Conservation (phyloP, 2,329 filamentous ascomycete genomes). For the Colletotrichum orchidophilum region DNA sequence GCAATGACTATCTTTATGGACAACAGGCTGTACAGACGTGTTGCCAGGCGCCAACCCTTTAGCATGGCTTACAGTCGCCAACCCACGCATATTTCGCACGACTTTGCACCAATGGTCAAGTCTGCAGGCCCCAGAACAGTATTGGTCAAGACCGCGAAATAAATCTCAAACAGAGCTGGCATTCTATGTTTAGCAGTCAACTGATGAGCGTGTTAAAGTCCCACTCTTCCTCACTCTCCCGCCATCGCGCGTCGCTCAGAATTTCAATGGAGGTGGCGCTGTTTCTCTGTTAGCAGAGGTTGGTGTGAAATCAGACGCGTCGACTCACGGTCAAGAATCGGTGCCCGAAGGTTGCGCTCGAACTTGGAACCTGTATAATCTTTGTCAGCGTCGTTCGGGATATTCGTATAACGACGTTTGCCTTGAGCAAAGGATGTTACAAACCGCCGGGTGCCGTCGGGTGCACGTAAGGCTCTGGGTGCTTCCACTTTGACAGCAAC, state of each 20-base stretch:
- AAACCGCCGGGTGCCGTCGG: constrained; percentile 94
- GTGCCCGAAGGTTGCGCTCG: constrained; percentile 88
- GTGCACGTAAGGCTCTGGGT: constrained; percentile 90
- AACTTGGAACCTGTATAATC: constrained; percentile 82
- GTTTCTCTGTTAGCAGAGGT: neutral
- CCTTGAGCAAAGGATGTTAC: constrained; percentile 38
- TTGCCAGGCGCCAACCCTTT: no score
- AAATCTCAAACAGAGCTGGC: neutral
- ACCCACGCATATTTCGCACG: no score
- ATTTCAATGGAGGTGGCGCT: constrained; percentile 63
- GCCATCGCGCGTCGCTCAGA: constrained; percentile 40
- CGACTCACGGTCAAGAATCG: constrained; percentile 81
- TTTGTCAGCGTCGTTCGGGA: neutral
- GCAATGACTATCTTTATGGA: no score
- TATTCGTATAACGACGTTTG: neutral
- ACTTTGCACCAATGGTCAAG: no score
- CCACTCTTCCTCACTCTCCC: constrained; percentile 37
- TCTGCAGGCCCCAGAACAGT: no score
- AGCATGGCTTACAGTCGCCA: no score
- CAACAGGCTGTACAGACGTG: no score
- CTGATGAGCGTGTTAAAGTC: constrained; percentile 36
- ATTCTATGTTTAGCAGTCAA: neutral
- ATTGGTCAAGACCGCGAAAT: neutral
- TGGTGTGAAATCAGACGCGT: constrained; percentile 33
- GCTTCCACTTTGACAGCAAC: constrained; percentile 92